A percentile compares a stretch with the other conserved stretches of the same genome.
phyloP scores from a whole-genome alignment of 78 protist species.

The Dictyostelium discoideum region dicty_2.7 NC_007088.5:3100501-3101000 shows the following conservation, averaged over 20 bases:
- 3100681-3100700: too few relatives aligned
- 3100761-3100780: conserved; percentile 9
- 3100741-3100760: not conserved
- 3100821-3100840: conserved; percentile 54
- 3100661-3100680: not conserved
- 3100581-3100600: not conserved
- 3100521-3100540: conserved; percentile 19
- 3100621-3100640: conserved; percentile 26
- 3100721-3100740: not conserved
- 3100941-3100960: conserved; percentile 49
- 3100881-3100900: conserved; percentile 57
- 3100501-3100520: not conserved
- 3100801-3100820: conserved; percentile 26
- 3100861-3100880: conserved; percentile 57
- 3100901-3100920: conserved; percentile 53
- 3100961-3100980: conserved; percentile 49
- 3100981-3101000: conserved; percentile 10
- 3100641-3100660: conserved; percentile 1
- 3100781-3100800: not conserved
- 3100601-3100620: conserved; percentile 34
- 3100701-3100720: too few relatives aligned
- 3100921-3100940: conserved; percentile 54
- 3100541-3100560: not conserved
- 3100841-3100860: conserved; percentile 48
- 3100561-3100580: not conserved